These are phyloP conservation scores for Talaromyces stipitatus DNA, from an alignment of 495 filamentous ascomycete genomes.

Conservation along the genomic window DNA sequence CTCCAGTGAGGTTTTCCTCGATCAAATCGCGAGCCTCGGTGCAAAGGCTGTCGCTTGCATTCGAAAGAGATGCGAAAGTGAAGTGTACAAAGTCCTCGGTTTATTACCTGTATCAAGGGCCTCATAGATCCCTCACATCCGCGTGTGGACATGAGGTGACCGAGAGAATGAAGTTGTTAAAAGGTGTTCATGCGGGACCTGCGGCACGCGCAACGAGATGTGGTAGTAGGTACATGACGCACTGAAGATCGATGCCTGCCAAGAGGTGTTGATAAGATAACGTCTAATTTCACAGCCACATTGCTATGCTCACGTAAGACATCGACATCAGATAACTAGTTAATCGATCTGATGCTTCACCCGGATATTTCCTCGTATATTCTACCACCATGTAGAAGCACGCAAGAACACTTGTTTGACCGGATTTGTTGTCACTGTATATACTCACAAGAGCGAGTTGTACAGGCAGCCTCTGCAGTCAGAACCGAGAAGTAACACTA, in stretches of 20 bases:
- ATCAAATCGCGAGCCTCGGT: neutral
- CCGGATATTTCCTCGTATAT: too few species aligned
- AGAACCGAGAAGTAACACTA: too few species aligned
- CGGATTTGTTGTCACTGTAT: too few species aligned
- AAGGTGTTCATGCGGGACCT: slow-evolving; percentile 1
- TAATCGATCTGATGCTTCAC: too few species aligned
- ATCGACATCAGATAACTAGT: too few species aligned
- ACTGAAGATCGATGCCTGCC: slow-evolving; percentile 4
- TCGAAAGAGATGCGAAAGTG: neutral
- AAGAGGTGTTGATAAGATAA: slow-evolving; percentile 3
- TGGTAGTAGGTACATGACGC: slow-evolving; percentile 1
- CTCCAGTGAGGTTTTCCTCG: slow-evolving; percentile 4
- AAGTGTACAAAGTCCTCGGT: neutral
- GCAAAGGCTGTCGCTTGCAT: neutral
- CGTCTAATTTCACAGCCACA: neutral
- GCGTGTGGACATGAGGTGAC: slow-evolving; percentile 7
- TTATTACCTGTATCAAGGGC: neutral
- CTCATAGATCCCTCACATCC: slow-evolving; percentile 5
- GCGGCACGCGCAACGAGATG: neutral
- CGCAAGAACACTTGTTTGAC: too few species aligned
- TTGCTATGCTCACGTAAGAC: neutral
- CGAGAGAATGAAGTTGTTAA: slow-evolving; percentile 1
- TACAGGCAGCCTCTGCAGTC: too few species aligned
- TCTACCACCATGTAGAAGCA: too few species aligned
- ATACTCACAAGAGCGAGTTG: too few species aligned